Conservation (phyloP, 176 grass and related monocot species). For the Sorghum bicolor region DNA sequence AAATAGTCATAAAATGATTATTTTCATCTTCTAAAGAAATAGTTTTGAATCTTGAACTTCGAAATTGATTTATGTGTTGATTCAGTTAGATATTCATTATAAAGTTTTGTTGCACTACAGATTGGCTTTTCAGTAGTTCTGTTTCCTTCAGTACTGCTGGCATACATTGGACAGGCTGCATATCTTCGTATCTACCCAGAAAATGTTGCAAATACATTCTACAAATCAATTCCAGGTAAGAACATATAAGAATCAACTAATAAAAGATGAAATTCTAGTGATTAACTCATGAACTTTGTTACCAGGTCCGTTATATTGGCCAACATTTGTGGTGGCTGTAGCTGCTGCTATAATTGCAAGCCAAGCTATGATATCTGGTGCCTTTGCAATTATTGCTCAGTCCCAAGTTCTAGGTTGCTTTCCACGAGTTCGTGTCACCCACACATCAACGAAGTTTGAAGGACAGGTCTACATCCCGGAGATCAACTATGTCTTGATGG, state of each 20-base stretch:
- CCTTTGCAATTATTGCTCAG: constrained; percentile 67
- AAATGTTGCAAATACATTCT: constrained; percentile 56
- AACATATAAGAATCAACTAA: constrained; percentile 16
- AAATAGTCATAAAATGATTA: background rate
- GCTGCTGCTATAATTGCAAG: constrained; percentile 62
- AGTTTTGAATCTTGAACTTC: background rate
- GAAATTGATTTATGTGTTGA: constrained; percentile 7
- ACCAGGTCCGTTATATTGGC: constrained; percentile 56
- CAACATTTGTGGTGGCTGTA: constrained; percentile 61
- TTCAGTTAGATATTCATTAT: background rate
- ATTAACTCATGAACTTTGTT: background rate
- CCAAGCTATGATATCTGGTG: constrained; percentile 75
- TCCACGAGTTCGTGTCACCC: constrained; percentile 55
- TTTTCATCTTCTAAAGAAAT: background rate
- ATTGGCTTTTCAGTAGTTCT: constrained; percentile 60
- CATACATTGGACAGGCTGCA: constrained; percentile 68
- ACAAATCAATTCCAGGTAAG: constrained; percentile 74
- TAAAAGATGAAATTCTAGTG: background rate
- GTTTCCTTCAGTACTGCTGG: constrained; percentile 56
- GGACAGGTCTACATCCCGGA: constrained; percentile 79
- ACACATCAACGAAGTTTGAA: constrained; percentile 64
- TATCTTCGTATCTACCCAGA: constrained; percentile 50
- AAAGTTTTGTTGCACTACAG: constrained; percentile 31
- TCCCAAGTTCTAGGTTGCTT: constrained; percentile 66
- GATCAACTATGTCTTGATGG: constrained; percentile 61